phyloP scores from a whole-genome alignment of 495 filamentous ascomycete species.

The Neurospora sublineolata region DNA sequence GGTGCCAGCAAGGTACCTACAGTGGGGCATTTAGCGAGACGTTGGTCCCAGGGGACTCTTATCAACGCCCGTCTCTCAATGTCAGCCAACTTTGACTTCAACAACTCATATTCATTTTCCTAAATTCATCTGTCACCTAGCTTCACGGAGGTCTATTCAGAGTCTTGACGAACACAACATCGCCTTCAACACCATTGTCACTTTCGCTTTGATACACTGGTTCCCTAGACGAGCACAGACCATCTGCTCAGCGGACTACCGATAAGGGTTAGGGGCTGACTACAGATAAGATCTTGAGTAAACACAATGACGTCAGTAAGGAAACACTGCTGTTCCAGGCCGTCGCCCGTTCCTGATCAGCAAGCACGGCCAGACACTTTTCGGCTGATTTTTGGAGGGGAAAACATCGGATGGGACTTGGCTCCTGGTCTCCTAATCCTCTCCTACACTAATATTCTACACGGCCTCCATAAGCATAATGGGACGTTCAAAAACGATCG shows the following conservation, averaged over 20 bases:
- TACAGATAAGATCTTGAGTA: neutral
- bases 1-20: too few species aligned
- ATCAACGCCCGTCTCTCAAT: too few species aligned
- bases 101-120: too few species aligned
- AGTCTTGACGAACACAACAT: too few species aligned
- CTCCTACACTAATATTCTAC: neutral
- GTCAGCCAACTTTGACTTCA: too few species aligned
- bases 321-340: neutral
- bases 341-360: neutral
- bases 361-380: neutral
- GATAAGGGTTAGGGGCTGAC: neutral
- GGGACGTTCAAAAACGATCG: slow-evolving; percentile 20
- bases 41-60: too few species aligned
- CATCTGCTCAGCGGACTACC: neutral
- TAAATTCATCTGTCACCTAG: too few species aligned
- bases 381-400: neutral
- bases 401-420: neutral
- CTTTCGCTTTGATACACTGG: too few species aligned
- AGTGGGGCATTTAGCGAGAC: too few species aligned
- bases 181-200: too few species aligned
- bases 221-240: neutral
- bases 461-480: slow-evolving; percentile 3
- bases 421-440: too few species aligned
- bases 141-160: too few species aligned
- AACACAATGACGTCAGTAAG: neutral